A percentile compares a stretch with the other conserved stretches of the same genome.
phyloP scores from a whole-genome alignment of 2,329 filamentous ascomycete species.

The Penicillium aurantiogriseum region DNA sequence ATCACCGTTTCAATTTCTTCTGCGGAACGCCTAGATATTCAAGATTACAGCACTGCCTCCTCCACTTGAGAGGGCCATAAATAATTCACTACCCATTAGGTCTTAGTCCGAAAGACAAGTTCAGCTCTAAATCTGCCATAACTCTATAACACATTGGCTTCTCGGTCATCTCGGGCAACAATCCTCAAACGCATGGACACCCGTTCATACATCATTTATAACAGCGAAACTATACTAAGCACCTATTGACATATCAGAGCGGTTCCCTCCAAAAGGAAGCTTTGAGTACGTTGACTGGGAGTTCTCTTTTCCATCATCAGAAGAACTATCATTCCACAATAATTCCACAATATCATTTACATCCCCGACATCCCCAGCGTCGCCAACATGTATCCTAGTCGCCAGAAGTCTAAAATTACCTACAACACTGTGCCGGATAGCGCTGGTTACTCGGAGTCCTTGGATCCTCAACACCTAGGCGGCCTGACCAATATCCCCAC shows the following conservation, averaged over 20 bases:
- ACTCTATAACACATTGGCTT: constrained; percentile 10
- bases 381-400: constrained; percentile 5
- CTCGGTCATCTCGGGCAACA: background rate
- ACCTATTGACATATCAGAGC: constrained; percentile 14
- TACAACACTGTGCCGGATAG: constrained; percentile 4
- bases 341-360: background rate
- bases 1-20: constrained; percentile 5
- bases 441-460: background rate
- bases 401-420: constrained; percentile 1
- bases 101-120: background rate
- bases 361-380: background rate
- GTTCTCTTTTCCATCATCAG: background rate
- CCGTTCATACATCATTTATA: background rate
- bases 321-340: background rate
- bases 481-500: constrained; percentile 13
- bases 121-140: constrained; percentile 3
- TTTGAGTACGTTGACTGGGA: constrained; percentile 12
- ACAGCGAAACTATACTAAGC: constrained; percentile 1
- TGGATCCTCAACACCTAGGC: constrained; percentile 5
- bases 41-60: constrained; percentile 20
- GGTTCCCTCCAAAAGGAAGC: constrained; percentile 2
- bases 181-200: background rate
- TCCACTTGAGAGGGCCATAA: background rate
- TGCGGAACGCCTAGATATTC: constrained; percentile 17
- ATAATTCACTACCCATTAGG: background rate